Percentiles rank a stretch among this genome's conserved stretches.
These are phyloP conservation scores for Bipolaris cookei DNA, from an alignment of 2,329 filamentous ascomycete genomes.

Conservation along the genomic window DNA sequence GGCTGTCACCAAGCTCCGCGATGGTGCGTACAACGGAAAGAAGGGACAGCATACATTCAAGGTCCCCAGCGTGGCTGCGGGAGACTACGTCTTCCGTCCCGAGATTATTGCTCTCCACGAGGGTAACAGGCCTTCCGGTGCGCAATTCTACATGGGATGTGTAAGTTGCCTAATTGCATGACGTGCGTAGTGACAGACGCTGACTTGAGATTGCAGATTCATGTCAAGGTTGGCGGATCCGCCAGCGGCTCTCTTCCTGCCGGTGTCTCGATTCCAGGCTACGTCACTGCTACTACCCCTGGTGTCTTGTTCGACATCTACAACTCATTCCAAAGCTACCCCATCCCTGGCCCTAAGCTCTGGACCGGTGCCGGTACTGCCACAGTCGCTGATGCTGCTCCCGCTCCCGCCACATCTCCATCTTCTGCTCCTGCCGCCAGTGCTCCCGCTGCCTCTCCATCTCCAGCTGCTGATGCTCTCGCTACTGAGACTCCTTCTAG, in stretches of 20 bases:
- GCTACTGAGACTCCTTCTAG: conserved; percentile 3
- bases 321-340: conserved; percentile 44
- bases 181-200: neutral
- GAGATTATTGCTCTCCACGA: conserved; percentile 57
- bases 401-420: neutral
- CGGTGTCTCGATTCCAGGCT: conserved; percentile 56
- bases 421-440: neutral
- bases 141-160: conserved; percentile 56
- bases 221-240: conserved; percentile 49
- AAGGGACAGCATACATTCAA: conserved; percentile 52
- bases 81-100: conserved; percentile 53
- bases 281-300: conserved; percentile 49
- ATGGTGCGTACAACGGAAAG: conserved; percentile 38
- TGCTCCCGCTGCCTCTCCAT: conserved; percentile 15
- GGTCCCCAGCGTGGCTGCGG: conserved; percentile 49
- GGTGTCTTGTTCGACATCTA: conserved; percentile 55
- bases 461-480: conserved; percentile 9
- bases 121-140: conserved; percentile 44
- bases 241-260: conserved; percentile 44
- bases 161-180: neutral
- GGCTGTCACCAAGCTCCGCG: conserved; percentile 50
- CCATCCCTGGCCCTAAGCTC: conserved; percentile 42
- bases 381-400: conserved; percentile 17
- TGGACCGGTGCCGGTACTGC: conserved; percentile 38
- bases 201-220: conserved; percentile 27